Base-by-base conservation (phyloP, 2,329 filamentous ascomycete genomes). In the Pseudopyrenochaeta lycopersici region DNA sequence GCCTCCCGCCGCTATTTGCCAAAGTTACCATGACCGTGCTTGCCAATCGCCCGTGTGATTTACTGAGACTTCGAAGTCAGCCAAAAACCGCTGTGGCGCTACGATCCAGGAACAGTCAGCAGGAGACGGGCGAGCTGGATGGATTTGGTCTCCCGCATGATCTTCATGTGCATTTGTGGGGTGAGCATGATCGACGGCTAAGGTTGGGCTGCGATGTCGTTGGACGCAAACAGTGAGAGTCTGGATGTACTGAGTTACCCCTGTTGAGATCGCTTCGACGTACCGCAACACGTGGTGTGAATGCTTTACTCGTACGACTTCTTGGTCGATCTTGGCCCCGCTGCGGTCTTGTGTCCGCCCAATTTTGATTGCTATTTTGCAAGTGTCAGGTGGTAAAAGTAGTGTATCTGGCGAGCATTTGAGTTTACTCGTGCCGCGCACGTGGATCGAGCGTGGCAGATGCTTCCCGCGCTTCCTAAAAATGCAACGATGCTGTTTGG, bases 1-100 rank as follows among this genome's bases (percentile, higher is more conserved):
- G 35, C 18, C 20, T 36, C 15, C 35, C 35, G 35, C 15, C 17
- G 35, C 35, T 20, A 38, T 21, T 20, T 10, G 35, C 17, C n/a
- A n/a, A 15, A n/a, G 35, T 20, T 38, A 20, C 35, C n/a, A 15
- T 36, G 12, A n/a, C n/a, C n/a, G 9, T 17, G 12, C 23, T 7
- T 36, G 33, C 33, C 33, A 20, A 20, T 7, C 17, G 10, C 21
- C 27, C 30, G 21, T 21, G 21, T 46, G 21, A 33, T 46, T 38
- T 21, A 15, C 20, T 35, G 17, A 14, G 44, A 12, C 10, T 15
- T 46, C 18, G 27, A 15, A 18, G 21, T 29, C 44, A 21, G 44
- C n/a, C 44, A 14, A 39, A 33, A 35, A 15, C 38, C 14, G 44
- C 20, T 39, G 44, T 46, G 44, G 44, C 44, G 44, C 21, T 29